Evolutionary conservation across 2,329 filamentous ascomycete species (phyloP).

Genomic region (Pestalotiopsis sp.): DNA sequence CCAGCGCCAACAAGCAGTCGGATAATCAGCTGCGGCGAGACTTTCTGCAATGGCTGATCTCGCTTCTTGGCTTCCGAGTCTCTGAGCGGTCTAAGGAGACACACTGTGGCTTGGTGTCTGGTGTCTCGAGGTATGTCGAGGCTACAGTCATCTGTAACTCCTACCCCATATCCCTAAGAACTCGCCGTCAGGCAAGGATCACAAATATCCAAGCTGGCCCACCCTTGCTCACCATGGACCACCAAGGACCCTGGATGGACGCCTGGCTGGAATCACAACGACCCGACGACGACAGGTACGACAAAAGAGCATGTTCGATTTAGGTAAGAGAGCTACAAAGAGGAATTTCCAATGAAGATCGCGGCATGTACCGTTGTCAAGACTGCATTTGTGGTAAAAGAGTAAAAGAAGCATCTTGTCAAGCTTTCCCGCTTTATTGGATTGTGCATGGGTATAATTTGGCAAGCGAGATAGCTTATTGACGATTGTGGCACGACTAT

Average conservation of each 20-base stretch:
- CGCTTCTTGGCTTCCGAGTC: background rate
- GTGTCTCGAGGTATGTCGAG: background rate
- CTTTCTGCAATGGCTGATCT: background rate
- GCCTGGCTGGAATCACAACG: background rate
- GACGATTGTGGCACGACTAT: background rate
- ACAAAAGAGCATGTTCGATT: background rate
- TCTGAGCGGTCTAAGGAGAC: background rate
- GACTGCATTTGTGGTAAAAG: background rate
- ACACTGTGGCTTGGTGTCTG: background rate
- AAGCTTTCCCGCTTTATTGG: constrained; percentile 4
- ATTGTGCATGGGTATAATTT: constrained; percentile 1
- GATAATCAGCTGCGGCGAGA: background rate
- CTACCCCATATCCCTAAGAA: background rate
- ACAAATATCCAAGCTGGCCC: background rate
- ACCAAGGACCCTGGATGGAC: background rate
- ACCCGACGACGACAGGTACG: background rate
- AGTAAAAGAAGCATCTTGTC: constrained; percentile 1
- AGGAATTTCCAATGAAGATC: constrained; percentile 2
- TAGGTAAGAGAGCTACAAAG: background rate
- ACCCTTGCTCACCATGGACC: background rate
- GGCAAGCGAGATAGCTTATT: background rate
- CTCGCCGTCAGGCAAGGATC: background rate
- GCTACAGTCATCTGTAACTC: background rate
- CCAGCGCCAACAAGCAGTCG: background rate
- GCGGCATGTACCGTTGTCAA: background rate